Conservation (phyloP, 306 rosid genomes). For the Pyrus communis region DNA sequence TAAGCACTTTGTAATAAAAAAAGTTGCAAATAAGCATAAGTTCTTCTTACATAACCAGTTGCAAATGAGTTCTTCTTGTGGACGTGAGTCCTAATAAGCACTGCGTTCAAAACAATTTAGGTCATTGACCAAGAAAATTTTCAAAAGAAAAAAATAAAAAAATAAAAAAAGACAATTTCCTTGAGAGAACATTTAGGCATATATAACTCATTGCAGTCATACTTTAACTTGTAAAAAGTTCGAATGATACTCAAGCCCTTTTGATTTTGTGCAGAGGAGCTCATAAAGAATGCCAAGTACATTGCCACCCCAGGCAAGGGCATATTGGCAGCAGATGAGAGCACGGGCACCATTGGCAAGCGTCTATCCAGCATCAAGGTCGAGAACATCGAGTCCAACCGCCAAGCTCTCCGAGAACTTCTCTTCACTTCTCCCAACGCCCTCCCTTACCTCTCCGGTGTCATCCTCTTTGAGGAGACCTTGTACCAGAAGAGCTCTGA, state of each 20-base stretch:
- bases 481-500: conserved; percentile 64
- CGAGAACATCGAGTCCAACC: conserved; percentile 75
- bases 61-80: background rate
- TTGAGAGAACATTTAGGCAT: background rate
- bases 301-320: conserved; percentile 88
- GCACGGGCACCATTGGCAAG: conserved; percentile 91
- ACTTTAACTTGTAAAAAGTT: background rate
- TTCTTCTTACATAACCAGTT: background rate
- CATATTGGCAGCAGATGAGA: conserved; percentile 87
- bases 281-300: conserved; percentile 76
- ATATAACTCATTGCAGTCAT: background rate
- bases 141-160: background rate
- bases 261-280: conserved; percentile 47
- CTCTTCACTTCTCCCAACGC: conserved; percentile 82
- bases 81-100: background rate
- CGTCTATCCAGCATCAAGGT: conserved; percentile 76
- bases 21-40: too few relatives aligned
- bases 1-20: too few relatives aligned
- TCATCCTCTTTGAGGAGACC: conserved; percentile 87
- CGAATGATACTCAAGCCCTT: background rate
- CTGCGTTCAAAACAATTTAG: background rate
- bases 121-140: background rate
- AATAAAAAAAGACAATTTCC: background rate
- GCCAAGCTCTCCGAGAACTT: conserved; percentile 84
- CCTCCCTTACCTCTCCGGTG: conserved; percentile 71